phyloP scores from a whole-genome alignment of 208 protist genomes.

The Leishmania amazonensis region DNA sequence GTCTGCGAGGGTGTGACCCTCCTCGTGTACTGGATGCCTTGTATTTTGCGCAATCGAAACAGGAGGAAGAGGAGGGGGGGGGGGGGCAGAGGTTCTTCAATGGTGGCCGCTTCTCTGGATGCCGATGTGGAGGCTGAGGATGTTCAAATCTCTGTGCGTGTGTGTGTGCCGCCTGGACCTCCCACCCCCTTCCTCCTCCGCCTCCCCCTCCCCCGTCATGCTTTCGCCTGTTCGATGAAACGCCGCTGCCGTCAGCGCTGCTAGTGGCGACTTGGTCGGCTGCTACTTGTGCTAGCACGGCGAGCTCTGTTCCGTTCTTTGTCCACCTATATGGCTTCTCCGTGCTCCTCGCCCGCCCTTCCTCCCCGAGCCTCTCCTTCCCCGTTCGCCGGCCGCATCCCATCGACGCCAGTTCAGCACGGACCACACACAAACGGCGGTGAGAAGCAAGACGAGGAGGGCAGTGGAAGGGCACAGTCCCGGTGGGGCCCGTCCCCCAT shows the following conservation, averaged over 20 bases:
- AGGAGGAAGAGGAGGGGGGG: no score
- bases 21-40: not conserved
- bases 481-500: no score
- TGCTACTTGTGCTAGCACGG: not conserved
- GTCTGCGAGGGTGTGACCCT: not conserved
- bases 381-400: no score
- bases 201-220: slow-evolving; percentile 9
- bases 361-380: not conserved
- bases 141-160: not conserved
- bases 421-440: no score
- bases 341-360: no score
- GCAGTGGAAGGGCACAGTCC: no score
- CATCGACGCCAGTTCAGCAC: not conserved
- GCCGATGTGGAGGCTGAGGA: not conserved
- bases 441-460: no score
- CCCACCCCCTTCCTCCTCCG: no score
- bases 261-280: not conserved
- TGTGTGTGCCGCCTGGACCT: not conserved
- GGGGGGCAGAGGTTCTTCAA: no score
- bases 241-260: not conserved
- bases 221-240: not conserved
- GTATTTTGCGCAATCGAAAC: no score
- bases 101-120: not conserved
- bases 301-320: not conserved
- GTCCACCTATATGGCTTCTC: no score